phyloP scores from a whole-genome alignment of 129 eudicot species.

The Logfia minima region DNA sequence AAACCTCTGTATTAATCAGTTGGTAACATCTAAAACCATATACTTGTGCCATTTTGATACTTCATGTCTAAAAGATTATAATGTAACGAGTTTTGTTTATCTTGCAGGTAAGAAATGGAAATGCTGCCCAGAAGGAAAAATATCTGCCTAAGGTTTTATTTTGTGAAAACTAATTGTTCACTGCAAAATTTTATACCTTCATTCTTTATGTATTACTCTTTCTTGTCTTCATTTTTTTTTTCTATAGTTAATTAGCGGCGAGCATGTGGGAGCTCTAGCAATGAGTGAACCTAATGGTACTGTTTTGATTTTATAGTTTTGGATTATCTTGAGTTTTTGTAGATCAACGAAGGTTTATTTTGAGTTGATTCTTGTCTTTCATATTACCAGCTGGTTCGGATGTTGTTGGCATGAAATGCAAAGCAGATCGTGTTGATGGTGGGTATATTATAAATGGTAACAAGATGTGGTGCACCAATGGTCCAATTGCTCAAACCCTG shows the following conservation, averaged over 20 bases:
- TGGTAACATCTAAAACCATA: conserved; percentile 48
- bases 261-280: conserved; percentile 99
- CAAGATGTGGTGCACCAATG: conserved; percentile 99
- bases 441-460: conserved; percentile 91
- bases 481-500: conserved; percentile 92
- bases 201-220: conserved; percentile 1
- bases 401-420: conserved; percentile 98
- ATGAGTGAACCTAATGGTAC: conserved; percentile 99
- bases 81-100: conserved; percentile 15
- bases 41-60: neutral
- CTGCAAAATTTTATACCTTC: neutral
- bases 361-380: conserved; percentile 9
- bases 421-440: conserved; percentile 89
- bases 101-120: conserved; percentile 85
- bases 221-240: conserved; percentile 3
- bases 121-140: conserved; percentile 76
- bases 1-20: conserved; percentile 85
- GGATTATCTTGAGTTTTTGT: conserved; percentile 2
- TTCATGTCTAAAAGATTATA: conserved; percentile 2
- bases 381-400: conserved; percentile 84
- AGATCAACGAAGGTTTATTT: neutral
- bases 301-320: conserved; percentile 1
- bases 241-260: conserved; percentile 80
- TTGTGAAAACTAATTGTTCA: neutral
- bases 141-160: conserved; percentile 82